Conservation (phyloP, 768 basidiomycete genomes). For the Cystofilobasidium bisporidii region DNA sequence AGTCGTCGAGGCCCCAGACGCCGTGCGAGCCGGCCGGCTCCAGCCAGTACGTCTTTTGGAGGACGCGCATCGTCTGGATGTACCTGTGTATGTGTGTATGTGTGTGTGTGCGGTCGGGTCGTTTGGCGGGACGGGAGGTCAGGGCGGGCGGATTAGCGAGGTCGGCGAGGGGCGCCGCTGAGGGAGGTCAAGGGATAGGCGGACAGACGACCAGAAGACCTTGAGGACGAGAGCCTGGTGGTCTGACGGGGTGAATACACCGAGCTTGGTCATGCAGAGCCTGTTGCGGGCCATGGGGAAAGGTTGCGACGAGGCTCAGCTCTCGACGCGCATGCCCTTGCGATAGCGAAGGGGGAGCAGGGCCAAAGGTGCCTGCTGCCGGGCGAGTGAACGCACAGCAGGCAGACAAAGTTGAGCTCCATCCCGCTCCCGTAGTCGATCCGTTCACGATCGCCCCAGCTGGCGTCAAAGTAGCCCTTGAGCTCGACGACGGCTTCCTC, state of each 20-base stretch:
- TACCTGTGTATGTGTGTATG: too few species aligned
- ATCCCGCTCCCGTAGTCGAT: conserved; percentile 99
- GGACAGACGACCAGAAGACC: conserved; percentile 73
- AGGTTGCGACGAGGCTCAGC: background rate
- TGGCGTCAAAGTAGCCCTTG: conserved; percentile 67
- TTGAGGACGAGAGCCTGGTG: conserved; percentile 64
- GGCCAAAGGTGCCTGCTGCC: background rate
- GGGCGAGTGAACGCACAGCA: conserved; percentile 57
- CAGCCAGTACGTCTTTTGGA: conserved; percentile 93
- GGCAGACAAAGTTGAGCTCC: conserved; percentile 95
- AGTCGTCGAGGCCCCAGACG: conserved; percentile 76
- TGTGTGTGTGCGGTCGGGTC: background rate
- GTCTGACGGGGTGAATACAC: conserved; percentile 56
- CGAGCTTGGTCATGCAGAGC: conserved; percentile 66
- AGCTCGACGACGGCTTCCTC: conserved; percentile 57
- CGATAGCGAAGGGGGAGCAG: background rate
- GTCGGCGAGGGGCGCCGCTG: too few species aligned
- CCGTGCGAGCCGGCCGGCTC: conserved; percentile 99
- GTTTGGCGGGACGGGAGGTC: background rate
- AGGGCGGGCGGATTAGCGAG: background rate
- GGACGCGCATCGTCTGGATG: conserved; percentile 47
- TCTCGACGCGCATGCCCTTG: background rate
- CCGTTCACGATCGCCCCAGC: conserved; percentile 82
- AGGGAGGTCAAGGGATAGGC: too few species aligned
- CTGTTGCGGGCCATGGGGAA: conserved; percentile 42